Base-by-base conservation (phyloP, 2,329 filamentous ascomycete genomes). In the Diaporthe longicolla region DNA sequence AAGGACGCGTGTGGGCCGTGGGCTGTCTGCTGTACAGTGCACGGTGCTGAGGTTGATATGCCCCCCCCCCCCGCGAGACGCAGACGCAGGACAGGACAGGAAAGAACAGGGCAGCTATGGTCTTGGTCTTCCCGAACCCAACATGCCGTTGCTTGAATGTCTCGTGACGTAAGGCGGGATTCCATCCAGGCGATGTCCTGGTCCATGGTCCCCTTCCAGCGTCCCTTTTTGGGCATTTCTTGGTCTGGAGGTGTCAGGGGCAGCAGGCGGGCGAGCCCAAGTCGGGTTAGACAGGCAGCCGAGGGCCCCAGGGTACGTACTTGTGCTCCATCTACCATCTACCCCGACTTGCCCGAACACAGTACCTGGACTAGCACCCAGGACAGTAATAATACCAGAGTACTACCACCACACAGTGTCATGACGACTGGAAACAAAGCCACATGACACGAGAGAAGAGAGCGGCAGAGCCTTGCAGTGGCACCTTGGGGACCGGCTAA, bases 101-200 rank as follows among this genome's bases (percentile, higher is more conserved):
- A 65, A 50, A 57, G 70, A 72, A 52, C 29, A 37, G 45, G 37
- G 57, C 61, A 61, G 48, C 37, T 37, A 29, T 10, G n/a, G n/a
- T n/a, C n/a, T n/a, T n/a, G n/a, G n/a, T n/a, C n/a, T n/a, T n/a
- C n/a, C n/a, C n/a, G n/a, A n/a, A n/a, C n/a, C n/a, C n/a, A n/a
- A n/a, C n/a, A n/a, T n/a, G n/a, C n/a, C n/a, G n/a, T n/a, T n/a
- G n/a, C n/a, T n/a, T n/a, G n/a, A 29, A 32, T 15, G 71, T 74
- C 58, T 66, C 74, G 74, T 76, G 74, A 76, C 74, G 74, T 76
- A 76, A 65, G 69, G 61, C 71, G 35, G 24, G 57, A 29, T 43
- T 32, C 45, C 45, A 55, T 35, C 57, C 57, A 54, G 73, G 54
- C 24, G n/a, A 43, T 65, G 40, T 59, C 65, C 57, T 66, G 35